Base-by-base conservation (phyloP, 139 green algal genomes). In the Chloropicon primus region DNA sequence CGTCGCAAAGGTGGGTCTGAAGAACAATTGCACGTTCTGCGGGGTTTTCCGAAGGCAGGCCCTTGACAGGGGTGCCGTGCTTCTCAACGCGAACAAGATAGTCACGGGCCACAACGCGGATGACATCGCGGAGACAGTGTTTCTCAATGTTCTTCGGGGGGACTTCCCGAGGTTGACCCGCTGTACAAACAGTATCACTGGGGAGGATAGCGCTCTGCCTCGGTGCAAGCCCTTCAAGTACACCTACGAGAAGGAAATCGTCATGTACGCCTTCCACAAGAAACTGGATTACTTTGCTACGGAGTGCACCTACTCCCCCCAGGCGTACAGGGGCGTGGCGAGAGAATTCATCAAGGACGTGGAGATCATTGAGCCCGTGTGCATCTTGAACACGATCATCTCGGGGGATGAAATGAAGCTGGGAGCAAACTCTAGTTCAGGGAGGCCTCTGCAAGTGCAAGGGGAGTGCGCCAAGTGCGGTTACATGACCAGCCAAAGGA, bases 241-340 rank as follows among this genome's bases (percentile, higher is more conserved):
- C 78, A 91, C 88, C 0, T 98, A 97, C 76, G 92, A 98, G 80
- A 98, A 99, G 89, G 94, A 98, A 83, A 99, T 98, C 81, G 94
- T 98, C 10, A 96, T 99, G 92, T 98, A 98, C 80, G 94, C 94
- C 2, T 96, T 98, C 90, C 98, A 97, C 88, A 98, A 98, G 79
- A 90, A 85, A 53, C 89, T 98, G 0, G 93, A 98, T 82, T 98
- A 98, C 87, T 98, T 98, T 80, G 93, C 85, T 53, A 96, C 92
- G 1, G 94, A 98, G 79, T 98, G 94, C 84, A 85, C 96, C 0
- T 98, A 98, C 83, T 88, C 95, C 1, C 94, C 94, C 2, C 94
- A 92, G 82, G 94, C 94, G 1, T 94, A 96, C 0, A 85, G 94
- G 0, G 94, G 94, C 2, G 89, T 93, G 78, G 90, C 92, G 0